Base-by-base conservation (phyloP, 495 filamentous ascomycete genomes). In the Hypoxylon subgilvum region DNA sequence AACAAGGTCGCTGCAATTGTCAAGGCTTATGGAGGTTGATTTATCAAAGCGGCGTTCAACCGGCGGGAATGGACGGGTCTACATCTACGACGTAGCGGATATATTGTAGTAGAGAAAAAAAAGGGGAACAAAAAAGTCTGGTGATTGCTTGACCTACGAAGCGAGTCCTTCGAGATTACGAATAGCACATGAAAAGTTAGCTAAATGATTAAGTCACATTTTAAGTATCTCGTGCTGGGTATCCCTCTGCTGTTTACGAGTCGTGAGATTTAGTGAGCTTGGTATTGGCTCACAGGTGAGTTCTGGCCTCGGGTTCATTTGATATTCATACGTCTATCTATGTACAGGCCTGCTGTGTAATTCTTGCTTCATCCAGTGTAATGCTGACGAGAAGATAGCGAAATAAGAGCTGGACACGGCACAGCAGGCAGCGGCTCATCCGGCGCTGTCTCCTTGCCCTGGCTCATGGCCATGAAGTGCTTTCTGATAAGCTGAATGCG, bases 1-100 rank as follows among this genome's bases (percentile, higher is more conserved):
- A 86, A 85, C 41, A 86, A 90, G 58, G 89, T 96, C 25, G 86
- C 89, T 4, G 82, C 83, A 38, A 83, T 94, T 45, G 87, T 96
- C 38, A 76, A 74, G 41, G 67, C 66, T 35, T 72, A 69, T 48
- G 67, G 68, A 40, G 59, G 40, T 42, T 63, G 35, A 42, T n/a
- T 16, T 9, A 27, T n/a, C 10, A 27, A 18, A 25, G 8, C 7
- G 13, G 17, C n/a, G 22, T 27, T 31, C n/a, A 7, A 32, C 23
- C 4, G 23, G 3, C 4, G 23, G 23, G 8, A 3, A 8, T 3
- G 23, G 36, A 18, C 13, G 42, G 17, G 22, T 16, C 23, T 13
- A 23, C 12, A 30, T 21, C 45, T 45, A 47, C 38, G 32, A 40
- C 28, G 34, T 17, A 36, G 9, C n/a, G 45, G 35, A 42, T 13